Evolutionary conservation across 179 eudicot genomes (phyloP), one percentile per base, ranked within the genome.

Genomic region (Beta macrorhiza): DNA sequence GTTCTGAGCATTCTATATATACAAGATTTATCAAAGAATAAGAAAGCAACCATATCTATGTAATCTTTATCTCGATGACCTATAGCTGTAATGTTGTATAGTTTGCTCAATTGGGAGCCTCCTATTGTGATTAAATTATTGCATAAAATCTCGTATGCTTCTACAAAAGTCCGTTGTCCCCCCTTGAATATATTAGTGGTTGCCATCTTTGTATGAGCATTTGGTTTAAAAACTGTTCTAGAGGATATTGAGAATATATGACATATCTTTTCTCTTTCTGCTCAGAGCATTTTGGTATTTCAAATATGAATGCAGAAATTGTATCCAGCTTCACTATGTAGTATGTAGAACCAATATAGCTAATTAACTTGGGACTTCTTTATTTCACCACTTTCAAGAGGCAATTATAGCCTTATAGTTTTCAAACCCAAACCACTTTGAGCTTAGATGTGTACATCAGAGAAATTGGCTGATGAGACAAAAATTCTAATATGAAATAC

Each of bases 1-100:
- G 65, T 65, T 69, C 64, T 78, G 79, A 81, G 69, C 86, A 77
- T 79, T 76, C 68, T 68, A 80, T 82, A 53, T 74, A 44, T 45
- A 82, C 84, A 29, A 37, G 4, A 32, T 75, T 2, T 57, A 11
- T 29, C 37, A 49, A 58, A 37, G 59, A 37, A 10, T 58, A 57
- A 74, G 8, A 29, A 16, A 7, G 8, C 22, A 20, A 5, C 13
- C 44, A 55, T 53, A 49, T 20, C 0, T 20, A 13, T 72, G 75
- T 73, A 22, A 52, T 49, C 76, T 52, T 73, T 5, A 73, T 15
- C 45, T 73, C 6, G 17, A 53, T 73, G 76, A 73, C 45, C 51
- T n/a, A 42, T 73, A 73, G 45, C n/a, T 72, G 42, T 37, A 37
- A 2, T 37, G 2, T 2, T 2, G 29, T 29, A 29, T 29, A 32